These are phyloP conservation scores for Imleria badia DNA, from an alignment of 768 basidiomycete species.

Conservation along the genomic window DNA sequence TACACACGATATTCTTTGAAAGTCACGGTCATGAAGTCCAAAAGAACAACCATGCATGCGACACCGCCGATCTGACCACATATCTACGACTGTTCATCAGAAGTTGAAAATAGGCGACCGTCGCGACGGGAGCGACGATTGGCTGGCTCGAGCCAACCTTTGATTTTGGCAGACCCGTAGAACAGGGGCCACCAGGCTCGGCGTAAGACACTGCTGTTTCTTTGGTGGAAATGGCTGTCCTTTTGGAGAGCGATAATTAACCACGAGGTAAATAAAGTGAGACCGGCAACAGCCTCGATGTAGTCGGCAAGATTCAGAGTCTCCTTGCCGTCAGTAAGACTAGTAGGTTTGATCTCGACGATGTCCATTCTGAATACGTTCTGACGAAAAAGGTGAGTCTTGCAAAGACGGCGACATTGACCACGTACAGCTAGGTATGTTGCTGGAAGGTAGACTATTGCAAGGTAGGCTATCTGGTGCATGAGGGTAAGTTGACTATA, in stretches of 20 bases:
- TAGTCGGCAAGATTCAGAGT: conserved; percentile 43
- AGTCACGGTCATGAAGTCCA: no score
- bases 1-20: no score
- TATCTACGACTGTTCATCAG: neutral
- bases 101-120: neutral
- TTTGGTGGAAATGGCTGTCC: conserved; percentile 11
- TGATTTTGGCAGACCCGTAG: conserved; percentile 7
- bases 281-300: conserved; percentile 37
- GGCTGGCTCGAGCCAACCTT: neutral
- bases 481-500: neutral
- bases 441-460: conserved; percentile 58
- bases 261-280: conserved; percentile 55
- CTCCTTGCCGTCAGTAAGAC: conserved; percentile 15
- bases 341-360: conserved; percentile 25
- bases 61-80: neutral
- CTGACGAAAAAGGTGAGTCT: conserved; percentile 27
- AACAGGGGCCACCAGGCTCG: conserved; percentile 26
- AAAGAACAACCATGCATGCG: no score
- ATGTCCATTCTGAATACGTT: conserved; percentile 30
- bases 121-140: neutral
- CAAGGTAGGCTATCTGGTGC: conserved; percentile 49
- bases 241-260: conserved; percentile 51
- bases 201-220: conserved; percentile 3
- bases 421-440: conserved; percentile 37
- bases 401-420: neutral